phyloP scores from a whole-genome alignment of 129 eudicot species.

The Sambucus nigra region DNA sequence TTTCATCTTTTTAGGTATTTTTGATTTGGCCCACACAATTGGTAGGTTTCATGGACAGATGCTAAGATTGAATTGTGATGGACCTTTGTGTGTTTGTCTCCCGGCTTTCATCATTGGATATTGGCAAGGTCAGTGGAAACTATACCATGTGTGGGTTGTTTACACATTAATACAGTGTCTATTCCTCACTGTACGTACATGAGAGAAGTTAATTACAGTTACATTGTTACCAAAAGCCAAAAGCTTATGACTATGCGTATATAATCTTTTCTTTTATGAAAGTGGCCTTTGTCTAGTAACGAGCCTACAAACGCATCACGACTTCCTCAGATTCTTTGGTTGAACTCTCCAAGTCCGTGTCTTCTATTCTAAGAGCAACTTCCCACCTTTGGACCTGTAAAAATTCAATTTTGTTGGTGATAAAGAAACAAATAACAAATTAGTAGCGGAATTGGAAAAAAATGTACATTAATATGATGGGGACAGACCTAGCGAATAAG shows the following conservation, averaged over 20 bases:
- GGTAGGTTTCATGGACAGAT: too few species aligned
- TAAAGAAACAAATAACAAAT: background rate
- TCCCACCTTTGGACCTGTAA: conserved; percentile 78
- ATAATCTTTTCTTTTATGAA: too few species aligned
- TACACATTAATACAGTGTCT: too few species aligned
- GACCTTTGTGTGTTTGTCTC: too few species aligned
- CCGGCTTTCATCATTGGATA: too few species aligned
- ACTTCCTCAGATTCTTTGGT: conserved; percentile 88
- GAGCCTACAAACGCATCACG: too few species aligned
- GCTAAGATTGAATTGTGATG: too few species aligned
- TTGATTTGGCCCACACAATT: too few species aligned
- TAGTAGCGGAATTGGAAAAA: background rate
- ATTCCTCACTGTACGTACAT: background rate
- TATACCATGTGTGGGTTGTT: too few species aligned
- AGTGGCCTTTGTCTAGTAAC: too few species aligned
- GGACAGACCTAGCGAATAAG: conserved; percentile 52
- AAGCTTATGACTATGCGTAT: too few species aligned
- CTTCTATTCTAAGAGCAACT: conserved; percentile 77
- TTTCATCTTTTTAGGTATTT: too few species aligned
- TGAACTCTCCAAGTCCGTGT: conserved; percentile 87
- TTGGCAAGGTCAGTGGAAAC: background rate
- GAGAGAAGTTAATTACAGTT: conserved; percentile 2
- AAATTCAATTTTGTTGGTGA: background rate
- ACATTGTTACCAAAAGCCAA: background rate
- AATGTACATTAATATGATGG: background rate